Conservation (phyloP, 768 basidiomycete species). For the Podaxis sp. region DNA sequence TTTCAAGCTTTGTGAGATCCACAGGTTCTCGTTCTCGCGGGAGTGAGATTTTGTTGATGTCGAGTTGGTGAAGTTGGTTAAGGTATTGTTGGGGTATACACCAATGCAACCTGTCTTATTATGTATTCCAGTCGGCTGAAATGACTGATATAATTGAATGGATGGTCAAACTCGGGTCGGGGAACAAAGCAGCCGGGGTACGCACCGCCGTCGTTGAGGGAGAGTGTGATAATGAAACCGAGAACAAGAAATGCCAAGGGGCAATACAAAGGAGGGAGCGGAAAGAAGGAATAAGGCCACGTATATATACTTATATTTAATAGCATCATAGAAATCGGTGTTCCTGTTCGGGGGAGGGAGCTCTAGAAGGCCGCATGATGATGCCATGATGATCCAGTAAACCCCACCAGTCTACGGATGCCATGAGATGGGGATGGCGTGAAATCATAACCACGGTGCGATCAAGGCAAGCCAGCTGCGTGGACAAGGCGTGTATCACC, state of each 20-base stretch:
- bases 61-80: neutral
- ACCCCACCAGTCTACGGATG: neutral
- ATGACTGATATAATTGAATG: neutral
- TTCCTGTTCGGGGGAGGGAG: neutral
- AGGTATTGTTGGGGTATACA: neutral
- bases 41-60: neutral
- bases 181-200: neutral
- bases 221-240: neutral
- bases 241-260: neutral
- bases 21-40: neutral
- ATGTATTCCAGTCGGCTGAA: slow-evolving; percentile 2
- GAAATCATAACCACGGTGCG: neutral
- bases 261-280: neutral
- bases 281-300: neutral
- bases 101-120: neutral
- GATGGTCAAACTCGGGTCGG: neutral
- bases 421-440: neutral
- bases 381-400: neutral
- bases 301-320: neutral
- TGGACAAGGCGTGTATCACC: slow-evolving; percentile 12
- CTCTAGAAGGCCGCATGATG: neutral
- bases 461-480: neutral
- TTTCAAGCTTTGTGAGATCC: neutral
- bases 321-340: neutral
- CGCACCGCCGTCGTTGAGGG: neutral